Percentiles rank a stretch among this genome's conserved stretches.
Evolutionary conservation across 495 filamentous ascomycete species (phyloP).

Genomic region (Aspergillus carlsbadensis): DNA sequence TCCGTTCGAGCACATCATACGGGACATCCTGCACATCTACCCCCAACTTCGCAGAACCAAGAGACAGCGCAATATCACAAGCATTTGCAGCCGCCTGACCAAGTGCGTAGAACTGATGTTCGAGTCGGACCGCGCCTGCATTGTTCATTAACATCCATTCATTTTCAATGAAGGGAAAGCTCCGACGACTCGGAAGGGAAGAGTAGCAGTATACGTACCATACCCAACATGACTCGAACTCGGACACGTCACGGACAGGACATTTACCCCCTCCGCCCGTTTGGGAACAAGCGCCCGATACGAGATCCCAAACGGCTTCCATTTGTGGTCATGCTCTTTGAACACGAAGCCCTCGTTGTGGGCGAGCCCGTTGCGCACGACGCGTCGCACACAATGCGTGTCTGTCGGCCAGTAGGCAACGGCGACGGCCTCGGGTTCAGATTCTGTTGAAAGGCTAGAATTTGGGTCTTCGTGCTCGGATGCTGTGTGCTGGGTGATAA

Average conservation of each 20-base stretch:
- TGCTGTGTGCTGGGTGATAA: conserved; percentile 1
- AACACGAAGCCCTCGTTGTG: neutral
- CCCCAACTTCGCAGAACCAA: neutral
- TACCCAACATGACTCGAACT: neutral
- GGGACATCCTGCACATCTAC: neutral
- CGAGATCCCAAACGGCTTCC: neutral
- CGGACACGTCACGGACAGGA: neutral
- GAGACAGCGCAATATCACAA: neutral
- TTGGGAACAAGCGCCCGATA: neutral
- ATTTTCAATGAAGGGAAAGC: too few relatives aligned
- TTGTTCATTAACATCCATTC: too few relatives aligned
- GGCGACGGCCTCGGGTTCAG: neutral
- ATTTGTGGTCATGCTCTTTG: neutral
- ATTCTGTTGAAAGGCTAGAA: neutral
- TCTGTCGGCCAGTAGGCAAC: neutral
- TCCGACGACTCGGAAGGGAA: too few relatives aligned
- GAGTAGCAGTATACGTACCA: neutral
- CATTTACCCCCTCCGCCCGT: neutral
- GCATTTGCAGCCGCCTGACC: neutral
- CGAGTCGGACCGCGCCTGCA: neutral
- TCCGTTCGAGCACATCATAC: neutral
- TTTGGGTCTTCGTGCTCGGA: neutral
- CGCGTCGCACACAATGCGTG: neutral
- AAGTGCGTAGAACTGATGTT: neutral
- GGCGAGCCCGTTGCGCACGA: neutral